Evolutionary conservation across 2,329 filamentous ascomycete species (phyloP), one percentile per base, ranked within the genome.

Genomic region (Botrytis cinerea): DNA sequence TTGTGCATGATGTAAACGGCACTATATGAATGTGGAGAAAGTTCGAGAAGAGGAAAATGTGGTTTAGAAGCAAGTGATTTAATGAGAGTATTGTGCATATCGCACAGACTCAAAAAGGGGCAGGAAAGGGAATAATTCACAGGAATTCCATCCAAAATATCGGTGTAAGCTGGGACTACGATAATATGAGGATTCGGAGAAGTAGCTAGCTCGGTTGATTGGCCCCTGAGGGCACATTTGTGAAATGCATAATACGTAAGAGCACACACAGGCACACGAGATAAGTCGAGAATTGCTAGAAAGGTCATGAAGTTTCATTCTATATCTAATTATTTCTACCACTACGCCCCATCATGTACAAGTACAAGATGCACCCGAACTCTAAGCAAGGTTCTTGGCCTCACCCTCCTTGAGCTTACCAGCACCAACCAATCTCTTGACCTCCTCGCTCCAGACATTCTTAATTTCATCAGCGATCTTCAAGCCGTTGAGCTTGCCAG

Each of bases 361-460:
- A 57, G 48, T 68, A 43, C 66, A 61, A 60, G 32, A 43, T 45
- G 25, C 46, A n/a, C 22, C 20, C 12, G 46, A n/a, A 43, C 32
- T 48, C 25, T 77, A 81, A 77, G 75, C 80, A 75, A 93, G 81
- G 32, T 85, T 85, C 87, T 96, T 97, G 78, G 89, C 85, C 76
- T 98, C 95, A 60, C 90, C 91, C 32, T 92, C 92, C 87, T 95
- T 95, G 74, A 96, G 84, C 88, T 97, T 97, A 77, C 95, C 94
- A 77, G 91, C 93, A 66, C 84, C 90, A 74, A 96, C 87, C 51
- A 98, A 88, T 76, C 91, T 88, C 86, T 92, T 89, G 72, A 92
- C 90, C 86, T 98, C 93, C 62, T 87, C 91, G 77, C 85, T 85
- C 89, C 95, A 98, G 71, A 94, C 90, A 72, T 84, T 85, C 89